phyloP scores from a whole-genome alignment of 208 protist genomes.

The Crithidia fasciculata region DNA sequence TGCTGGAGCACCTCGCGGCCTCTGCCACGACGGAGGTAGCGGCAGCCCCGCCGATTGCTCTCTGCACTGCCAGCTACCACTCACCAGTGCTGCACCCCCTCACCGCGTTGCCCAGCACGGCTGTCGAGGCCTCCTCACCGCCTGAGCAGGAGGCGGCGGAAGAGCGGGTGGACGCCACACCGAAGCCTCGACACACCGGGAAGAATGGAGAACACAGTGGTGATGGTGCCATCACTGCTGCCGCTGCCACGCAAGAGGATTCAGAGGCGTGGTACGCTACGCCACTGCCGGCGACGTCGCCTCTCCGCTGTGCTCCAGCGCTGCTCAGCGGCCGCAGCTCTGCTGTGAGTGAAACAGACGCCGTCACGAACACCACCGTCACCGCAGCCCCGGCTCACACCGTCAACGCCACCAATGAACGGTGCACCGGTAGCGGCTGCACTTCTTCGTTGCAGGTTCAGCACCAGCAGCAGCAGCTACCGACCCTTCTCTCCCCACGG shows the following conservation, averaged over 20 bases:
- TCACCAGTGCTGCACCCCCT: slow-evolving; percentile 7
- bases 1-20: neutral
- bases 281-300: neutral
- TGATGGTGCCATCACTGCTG: no score
- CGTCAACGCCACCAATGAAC: no score
- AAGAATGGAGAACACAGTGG: no score
- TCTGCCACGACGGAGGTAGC: neutral
- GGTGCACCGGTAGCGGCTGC: no score
- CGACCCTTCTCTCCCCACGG: neutral
- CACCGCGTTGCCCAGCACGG: neutral
- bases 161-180: neutral
- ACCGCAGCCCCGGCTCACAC: no score
- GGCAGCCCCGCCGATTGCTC: slow-evolving; percentile 3
- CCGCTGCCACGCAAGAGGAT: neutral
- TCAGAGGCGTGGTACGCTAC: neutral
- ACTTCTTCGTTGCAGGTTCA: neutral
- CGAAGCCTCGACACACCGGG: no score
- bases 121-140: neutral
- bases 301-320: neutral
- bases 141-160: neutral
- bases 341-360: neutral
- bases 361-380: no score
- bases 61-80: slow-evolving; percentile 34
- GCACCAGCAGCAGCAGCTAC: neutral
- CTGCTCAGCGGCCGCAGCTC: slow-evolving; percentile 4